These are phyloP conservation scores for Bremia lactucae DNA, from an alignment of 352 stramenopile genomes.

Conservation along the genomic window DNA sequence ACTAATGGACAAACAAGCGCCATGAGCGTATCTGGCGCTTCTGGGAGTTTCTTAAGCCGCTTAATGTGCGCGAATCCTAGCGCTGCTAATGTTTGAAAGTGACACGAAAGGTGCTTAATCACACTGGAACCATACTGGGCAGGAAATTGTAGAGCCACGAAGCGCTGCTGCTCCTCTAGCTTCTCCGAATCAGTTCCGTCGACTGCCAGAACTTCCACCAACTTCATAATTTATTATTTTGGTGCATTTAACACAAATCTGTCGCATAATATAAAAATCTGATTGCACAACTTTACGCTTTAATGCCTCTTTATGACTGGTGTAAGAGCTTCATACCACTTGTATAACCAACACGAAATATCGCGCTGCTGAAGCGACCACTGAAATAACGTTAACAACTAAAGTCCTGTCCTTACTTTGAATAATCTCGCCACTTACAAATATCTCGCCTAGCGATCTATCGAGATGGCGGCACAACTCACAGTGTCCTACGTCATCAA, in stretches of 20 bases:
- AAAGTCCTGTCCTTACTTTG: conserved; percentile 8
- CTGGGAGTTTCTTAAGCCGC: conserved; percentile 67
- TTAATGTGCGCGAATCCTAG: conserved; percentile 73
- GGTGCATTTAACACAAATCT: too few species aligned
- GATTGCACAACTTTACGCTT: too few species aligned
- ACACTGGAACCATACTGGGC: conserved; percentile 44
- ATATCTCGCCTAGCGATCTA: conserved; percentile 21
- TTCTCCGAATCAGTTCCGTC: conserved; percentile 14
- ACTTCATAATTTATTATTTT: too few species aligned
- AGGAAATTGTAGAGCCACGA: conserved; percentile 62
- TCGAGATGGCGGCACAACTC: conserved; percentile 19
- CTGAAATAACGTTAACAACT: too few species aligned
- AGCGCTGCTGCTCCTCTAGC: conserved; percentile 46
- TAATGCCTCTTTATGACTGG: too few species aligned
- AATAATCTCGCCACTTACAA: conserved; percentile 34
- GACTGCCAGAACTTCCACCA: conserved; percentile 30
- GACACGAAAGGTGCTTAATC: conserved; percentile 45
- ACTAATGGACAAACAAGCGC: conserved; percentile 38
- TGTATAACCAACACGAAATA: too few species aligned
- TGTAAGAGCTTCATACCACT: too few species aligned
- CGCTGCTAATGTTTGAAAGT: conserved; percentile 44
- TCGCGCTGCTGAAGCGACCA: conserved; percentile 7
- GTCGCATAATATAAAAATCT: too few species aligned
- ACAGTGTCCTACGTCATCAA: conserved; percentile 21
- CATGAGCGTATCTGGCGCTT: conserved; percentile 26